Conservation (phyloP, 2,329 filamentous ascomycete genomes). For the Clonostachys solani region DNA sequence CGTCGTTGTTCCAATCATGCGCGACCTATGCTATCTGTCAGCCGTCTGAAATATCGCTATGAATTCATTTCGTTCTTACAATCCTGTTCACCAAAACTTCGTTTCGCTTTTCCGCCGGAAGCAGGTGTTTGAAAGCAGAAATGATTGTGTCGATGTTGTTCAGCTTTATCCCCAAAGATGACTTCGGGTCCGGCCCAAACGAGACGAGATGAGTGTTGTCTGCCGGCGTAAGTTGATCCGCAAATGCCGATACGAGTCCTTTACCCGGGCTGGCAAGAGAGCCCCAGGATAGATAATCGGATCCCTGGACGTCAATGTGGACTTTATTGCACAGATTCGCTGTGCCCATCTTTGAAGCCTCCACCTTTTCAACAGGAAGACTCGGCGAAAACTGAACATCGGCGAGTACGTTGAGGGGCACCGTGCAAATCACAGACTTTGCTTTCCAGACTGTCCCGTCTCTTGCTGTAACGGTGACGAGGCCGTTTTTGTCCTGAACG, state of each 20-base stretch:
- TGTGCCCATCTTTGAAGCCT: too few relatives aligned
- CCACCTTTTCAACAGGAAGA: too few relatives aligned
- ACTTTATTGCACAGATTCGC: too few relatives aligned
- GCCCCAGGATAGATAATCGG: neutral
- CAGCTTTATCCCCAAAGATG: neutral
- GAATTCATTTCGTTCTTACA: neutral
- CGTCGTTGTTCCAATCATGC: constrained; percentile 18
- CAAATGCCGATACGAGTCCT: neutral
- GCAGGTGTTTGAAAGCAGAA: neutral
- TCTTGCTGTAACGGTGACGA: too few relatives aligned
- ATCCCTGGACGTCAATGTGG: neutral
- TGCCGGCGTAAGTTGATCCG: neutral
- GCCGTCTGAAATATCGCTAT: neutral
- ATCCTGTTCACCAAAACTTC: neutral
- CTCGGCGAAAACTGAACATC: too few relatives aligned
- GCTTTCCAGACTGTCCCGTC: too few relatives aligned
- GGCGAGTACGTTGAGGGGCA: too few relatives aligned
- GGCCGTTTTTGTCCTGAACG: too few relatives aligned
- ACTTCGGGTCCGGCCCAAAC: neutral
- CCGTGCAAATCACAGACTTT: too few relatives aligned
- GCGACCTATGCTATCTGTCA: neutral
- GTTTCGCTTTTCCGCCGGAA: neutral
- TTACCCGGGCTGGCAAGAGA: neutral
- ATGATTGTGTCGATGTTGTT: neutral
- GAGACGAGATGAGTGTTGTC: neutral